A percentile compares a stretch with the other conserved stretches of the same genome.
These are phyloP conservation scores for Tilletia indica DNA, from an alignment of 1,284 basidiomycete species.

Conservation along the genomic window DNA sequence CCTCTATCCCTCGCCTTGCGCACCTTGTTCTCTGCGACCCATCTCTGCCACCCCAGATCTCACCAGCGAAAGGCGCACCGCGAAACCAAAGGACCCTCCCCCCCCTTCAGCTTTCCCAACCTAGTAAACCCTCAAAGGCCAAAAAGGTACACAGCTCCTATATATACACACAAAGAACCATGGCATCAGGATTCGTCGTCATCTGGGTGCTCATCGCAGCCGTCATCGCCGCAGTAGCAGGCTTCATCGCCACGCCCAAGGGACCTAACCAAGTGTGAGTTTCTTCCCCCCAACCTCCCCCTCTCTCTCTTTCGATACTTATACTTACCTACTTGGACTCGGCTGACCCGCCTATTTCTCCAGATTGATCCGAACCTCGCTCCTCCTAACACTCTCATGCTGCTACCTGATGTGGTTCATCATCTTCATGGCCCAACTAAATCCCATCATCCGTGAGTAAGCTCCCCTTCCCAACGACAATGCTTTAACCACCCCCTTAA, in stretches of 20 bases:
- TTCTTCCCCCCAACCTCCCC: neutral
- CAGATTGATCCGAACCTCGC: conserved; percentile 52
- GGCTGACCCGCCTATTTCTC: neutral
- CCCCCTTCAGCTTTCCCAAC: neutral
- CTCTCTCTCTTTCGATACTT: neutral
- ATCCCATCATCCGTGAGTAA: conserved; percentile 54
- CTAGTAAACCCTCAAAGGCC: too few relatives aligned
- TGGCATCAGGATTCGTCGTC: conserved; percentile 48
- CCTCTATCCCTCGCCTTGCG: too few relatives aligned
- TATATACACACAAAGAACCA: neutral
- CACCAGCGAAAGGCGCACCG: too few relatives aligned
- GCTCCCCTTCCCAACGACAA: too few relatives aligned
- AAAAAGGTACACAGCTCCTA: too few relatives aligned
- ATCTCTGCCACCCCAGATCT: too few relatives aligned
- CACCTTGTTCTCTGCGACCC: too few relatives aligned
- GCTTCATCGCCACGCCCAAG: conserved; percentile 49
- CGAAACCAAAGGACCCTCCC: too few relatives aligned
- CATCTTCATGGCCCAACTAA: conserved; percentile 54
- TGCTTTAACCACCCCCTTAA: too few relatives aligned
- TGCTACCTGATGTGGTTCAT: conserved; percentile 56
- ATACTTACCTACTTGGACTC: neutral
- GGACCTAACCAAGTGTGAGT: conserved; percentile 55
- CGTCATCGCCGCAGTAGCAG: conserved; percentile 35
- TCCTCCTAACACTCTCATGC: conserved; percentile 46
- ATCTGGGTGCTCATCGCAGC: conserved; percentile 48